phyloP scores from a whole-genome alignment of 2,329 filamentous ascomycete species.

The Calonectria multiphialidica region DNA sequence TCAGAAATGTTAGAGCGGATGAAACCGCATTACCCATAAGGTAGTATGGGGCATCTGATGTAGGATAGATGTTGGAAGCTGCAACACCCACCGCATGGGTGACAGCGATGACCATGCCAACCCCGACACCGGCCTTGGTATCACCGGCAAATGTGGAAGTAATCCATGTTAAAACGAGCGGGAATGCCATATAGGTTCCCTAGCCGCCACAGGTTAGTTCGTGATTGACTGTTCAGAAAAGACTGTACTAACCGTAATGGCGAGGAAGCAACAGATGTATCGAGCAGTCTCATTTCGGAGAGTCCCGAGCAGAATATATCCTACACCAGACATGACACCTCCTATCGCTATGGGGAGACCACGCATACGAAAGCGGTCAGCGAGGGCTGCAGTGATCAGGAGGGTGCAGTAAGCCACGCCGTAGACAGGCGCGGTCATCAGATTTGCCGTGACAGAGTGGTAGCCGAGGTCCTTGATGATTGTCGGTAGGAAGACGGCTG shows the following conservation, averaged over 20 bases:
- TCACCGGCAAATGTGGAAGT: slow-evolving; percentile 33
- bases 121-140: slow-evolving; percentile 32
- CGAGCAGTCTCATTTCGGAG: slow-evolving; percentile 19
- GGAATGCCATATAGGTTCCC: slow-evolving; percentile 33
- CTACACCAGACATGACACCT: slow-evolving; percentile 22
- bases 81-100: slow-evolving; percentile 31
- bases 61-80: slow-evolving; percentile 32
- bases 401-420: slow-evolving; percentile 21
- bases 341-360: slow-evolving; percentile 24
- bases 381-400: slow-evolving; percentile 20
- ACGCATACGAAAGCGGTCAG: slow-evolving; percentile 20
- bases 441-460: slow-evolving; percentile 29
- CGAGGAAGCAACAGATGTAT: slow-evolving; percentile 27
- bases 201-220: neutral
- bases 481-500: slow-evolving; percentile 29
- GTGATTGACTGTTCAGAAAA: too few relatives aligned
- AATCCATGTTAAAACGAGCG: slow-evolving; percentile 34
- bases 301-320: slow-evolving; percentile 26
- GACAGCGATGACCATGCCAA: slow-evolving; percentile 32
- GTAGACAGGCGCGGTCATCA: slow-evolving; percentile 31
- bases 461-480: slow-evolving; percentile 32
- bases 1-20: slow-evolving; percentile 21
- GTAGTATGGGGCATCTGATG: slow-evolving; percentile 27
- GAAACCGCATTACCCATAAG: slow-evolving; percentile 31
- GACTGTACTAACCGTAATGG: slow-evolving; percentile 27